phyloP scores from a whole-genome alignment of 768 basidiomycete species.

The Leccinum variicolor region DNA sequence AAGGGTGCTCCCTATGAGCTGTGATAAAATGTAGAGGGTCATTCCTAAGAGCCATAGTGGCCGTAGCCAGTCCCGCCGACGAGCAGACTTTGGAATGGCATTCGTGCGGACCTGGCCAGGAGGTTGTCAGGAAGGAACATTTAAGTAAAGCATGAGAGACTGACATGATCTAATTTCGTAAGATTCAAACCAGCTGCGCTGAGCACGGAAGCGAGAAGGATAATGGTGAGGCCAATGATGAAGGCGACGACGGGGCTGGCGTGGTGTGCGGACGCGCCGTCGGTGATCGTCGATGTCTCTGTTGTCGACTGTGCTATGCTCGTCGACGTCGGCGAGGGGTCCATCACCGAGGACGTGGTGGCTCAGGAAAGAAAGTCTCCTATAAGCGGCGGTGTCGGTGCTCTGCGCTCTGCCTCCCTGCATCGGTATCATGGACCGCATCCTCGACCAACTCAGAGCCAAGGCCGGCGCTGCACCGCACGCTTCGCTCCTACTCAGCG shows the following conservation, averaged over 20 bases:
- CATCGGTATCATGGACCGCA: conserved; percentile 25
- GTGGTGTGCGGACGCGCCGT: conserved; percentile 33
- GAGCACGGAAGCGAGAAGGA: conserved; percentile 78
- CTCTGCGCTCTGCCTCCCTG: background rate
- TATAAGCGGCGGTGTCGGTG: conserved; percentile 9
- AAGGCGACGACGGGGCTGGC: conserved; percentile 66
- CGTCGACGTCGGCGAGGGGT: conserved; percentile 12
- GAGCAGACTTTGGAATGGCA: conserved; percentile 69
- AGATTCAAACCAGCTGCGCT: conserved; percentile 93
- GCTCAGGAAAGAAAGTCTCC: conserved; percentile 12
- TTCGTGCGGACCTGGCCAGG: conserved; percentile 64
- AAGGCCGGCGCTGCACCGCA: conserved; percentile 6
- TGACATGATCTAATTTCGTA: conserved; percentile 89
- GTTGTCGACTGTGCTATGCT: conserved; percentile 13
- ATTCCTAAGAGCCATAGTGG: conserved; percentile 92
- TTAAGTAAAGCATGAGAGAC: conserved; percentile 23
- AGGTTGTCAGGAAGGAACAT: background rate
- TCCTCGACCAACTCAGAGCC: conserved; percentile 24
- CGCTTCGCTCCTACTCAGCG: conserved; percentile 14
- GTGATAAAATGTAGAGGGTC: conserved; percentile 88
- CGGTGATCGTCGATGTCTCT: conserved; percentile 14
- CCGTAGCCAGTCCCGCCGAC: conserved; percentile 75
- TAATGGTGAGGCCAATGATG: conserved; percentile 83
- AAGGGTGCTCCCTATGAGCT: conserved; percentile 83
- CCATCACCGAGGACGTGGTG: conserved; percentile 18